phyloP scores from a whole-genome alignment of 1,284 basidiomycete species.

The Coniophora puteana region DNA sequence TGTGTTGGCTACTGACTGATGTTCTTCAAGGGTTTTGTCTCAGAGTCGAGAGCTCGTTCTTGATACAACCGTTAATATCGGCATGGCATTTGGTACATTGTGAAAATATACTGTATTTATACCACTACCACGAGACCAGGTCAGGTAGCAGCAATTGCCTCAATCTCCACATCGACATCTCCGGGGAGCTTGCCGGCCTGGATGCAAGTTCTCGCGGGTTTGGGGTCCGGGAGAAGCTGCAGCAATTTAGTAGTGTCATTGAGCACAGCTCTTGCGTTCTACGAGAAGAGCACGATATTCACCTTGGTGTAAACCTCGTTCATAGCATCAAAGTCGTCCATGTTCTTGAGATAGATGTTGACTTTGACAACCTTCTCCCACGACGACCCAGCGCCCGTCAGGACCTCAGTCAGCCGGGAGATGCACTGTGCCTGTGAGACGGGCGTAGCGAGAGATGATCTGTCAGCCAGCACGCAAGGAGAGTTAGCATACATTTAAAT shows the following conservation, averaged over 20 bases:
- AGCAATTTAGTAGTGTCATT: slow-evolving; percentile 1
- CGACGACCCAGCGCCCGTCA: slow-evolving; percentile 48
- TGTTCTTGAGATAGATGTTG: slow-evolving; percentile 57
- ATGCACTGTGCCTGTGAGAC: slow-evolving; percentile 57
- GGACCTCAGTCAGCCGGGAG: slow-evolving; percentile 47
- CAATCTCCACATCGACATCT: slow-evolving; percentile 79
- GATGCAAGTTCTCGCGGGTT: slow-evolving; percentile 78
- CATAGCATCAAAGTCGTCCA: slow-evolving; percentile 52
- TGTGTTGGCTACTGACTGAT: slow-evolving; percentile 8
- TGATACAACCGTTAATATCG: slow-evolving; percentile 36
- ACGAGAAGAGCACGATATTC: slow-evolving; percentile 4
- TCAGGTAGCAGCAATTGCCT: slow-evolving; percentile 56
- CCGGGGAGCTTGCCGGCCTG: slow-evolving; percentile 74
- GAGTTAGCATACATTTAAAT: neutral
- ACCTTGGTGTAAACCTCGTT: slow-evolving; percentile 57
- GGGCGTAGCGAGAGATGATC: slow-evolving; percentile 3
- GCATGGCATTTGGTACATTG: slow-evolving; percentile 27
- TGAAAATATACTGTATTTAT: too few species aligned
- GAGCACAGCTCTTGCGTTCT: neutral
- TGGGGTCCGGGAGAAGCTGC: slow-evolving; percentile 52
- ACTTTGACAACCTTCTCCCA: slow-evolving; percentile 53
- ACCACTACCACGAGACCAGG: too few species aligned
- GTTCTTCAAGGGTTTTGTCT: slow-evolving; percentile 26
- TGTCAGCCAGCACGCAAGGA: slow-evolving; percentile 2
- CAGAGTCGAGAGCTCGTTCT: slow-evolving; percentile 39